phyloP scores from a whole-genome alignment of 495 filamentous ascomycete genomes.

The Elaphomyces granulatus region DNA sequence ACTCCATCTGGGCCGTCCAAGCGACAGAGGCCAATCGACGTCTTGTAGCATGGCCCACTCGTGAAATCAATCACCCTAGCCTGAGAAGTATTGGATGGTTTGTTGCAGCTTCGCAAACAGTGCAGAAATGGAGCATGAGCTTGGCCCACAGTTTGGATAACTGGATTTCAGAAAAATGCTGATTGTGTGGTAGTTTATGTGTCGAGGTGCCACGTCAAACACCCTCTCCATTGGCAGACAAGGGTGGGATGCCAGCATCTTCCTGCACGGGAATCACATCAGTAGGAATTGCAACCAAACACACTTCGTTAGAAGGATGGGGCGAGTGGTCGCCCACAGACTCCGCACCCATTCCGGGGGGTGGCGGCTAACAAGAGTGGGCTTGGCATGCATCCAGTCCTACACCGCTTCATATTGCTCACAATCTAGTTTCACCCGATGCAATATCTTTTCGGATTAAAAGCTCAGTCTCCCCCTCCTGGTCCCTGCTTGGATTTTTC shows the following conservation, averaged over 20 bases:
- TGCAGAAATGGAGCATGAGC: not conserved
- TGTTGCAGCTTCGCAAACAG: not conserved
- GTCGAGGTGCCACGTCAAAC: not conserved
- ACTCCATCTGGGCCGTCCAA: not conserved
- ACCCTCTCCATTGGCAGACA: not conserved
- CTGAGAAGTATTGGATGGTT: too few species aligned
- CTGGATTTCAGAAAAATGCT: not conserved
- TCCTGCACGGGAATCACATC: not conserved
- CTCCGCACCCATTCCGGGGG: too few species aligned
- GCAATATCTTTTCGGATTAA: not conserved
- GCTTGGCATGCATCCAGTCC: not conserved
- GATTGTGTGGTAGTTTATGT: not conserved
- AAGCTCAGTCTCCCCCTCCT: constrained; percentile 4
- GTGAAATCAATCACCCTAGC: too few species aligned
- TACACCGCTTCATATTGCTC: not conserved
- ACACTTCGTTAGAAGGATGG: not conserved
- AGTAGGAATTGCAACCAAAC: not conserved
- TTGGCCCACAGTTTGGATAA: too few species aligned
- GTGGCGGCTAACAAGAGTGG: too few species aligned
- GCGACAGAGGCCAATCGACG: too few species aligned
- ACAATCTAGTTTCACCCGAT: not conserved
- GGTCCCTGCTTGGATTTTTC: not conserved
- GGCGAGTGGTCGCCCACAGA: too few species aligned
- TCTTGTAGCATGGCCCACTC: too few species aligned
- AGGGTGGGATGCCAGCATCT: not conserved